phyloP scores from a whole-genome alignment of 768 basidiomycete species.

The Saitozyma podzolica region DNA sequence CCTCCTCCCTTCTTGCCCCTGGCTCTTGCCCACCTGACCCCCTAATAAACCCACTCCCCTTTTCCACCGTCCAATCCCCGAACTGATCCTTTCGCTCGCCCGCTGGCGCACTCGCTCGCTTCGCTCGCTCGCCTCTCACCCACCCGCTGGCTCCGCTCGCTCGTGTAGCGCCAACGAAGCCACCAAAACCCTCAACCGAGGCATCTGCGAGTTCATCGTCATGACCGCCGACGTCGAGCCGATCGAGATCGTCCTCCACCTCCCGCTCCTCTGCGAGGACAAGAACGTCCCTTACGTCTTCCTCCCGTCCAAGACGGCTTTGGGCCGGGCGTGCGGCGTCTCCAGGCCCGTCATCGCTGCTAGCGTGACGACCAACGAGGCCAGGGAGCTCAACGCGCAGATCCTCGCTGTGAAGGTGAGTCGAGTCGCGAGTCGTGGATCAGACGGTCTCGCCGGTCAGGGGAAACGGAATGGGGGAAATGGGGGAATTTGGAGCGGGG shows the following conservation, averaged over 20 bases:
- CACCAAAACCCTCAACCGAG: constrained; percentile 96
- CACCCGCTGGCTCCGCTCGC: not conserved
- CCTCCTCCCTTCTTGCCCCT: no score
- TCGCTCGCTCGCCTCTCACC: not conserved
- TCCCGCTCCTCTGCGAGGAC: constrained; percentile 96
- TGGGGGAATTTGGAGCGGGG: not conserved
- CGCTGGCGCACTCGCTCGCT: not conserved
- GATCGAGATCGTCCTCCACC: constrained; percentile 93
- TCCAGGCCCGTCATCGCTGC: constrained; percentile 92
- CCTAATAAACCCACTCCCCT: no score
- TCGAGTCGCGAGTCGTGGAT: constrained; percentile 57
- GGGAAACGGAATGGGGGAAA: not conserved
- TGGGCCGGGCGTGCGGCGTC: constrained; percentile 94
- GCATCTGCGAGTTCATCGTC: constrained; percentile 96
- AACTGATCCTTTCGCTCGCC: not conserved
- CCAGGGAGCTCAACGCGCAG: constrained; percentile 83
- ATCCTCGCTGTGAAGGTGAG: constrained; percentile 76
- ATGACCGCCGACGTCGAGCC: constrained; percentile 91
- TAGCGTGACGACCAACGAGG: constrained; percentile 94
- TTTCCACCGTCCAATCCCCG: no score
- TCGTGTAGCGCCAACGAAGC: constrained; percentile 86
- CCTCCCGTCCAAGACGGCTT: constrained; percentile 88
- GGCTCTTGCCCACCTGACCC: no score
- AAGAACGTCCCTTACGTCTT: constrained; percentile 99
- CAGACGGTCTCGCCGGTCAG: constrained; percentile 62